Base-by-base conservation (phyloP, 805 yeast genomes). In the Yarrowia sp. region DNA sequence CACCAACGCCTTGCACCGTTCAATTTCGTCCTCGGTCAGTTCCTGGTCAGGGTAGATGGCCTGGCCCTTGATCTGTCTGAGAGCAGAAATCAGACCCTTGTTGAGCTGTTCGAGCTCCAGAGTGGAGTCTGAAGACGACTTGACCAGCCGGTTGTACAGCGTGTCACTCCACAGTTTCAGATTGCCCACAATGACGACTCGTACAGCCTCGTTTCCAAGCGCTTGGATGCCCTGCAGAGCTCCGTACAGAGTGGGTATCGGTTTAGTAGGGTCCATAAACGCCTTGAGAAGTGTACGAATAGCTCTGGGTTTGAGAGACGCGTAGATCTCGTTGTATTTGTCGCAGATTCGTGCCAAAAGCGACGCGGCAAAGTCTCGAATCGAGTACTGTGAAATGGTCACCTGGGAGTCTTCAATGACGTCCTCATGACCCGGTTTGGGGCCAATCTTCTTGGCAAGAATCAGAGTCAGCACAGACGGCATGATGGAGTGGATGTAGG, bases 401-500 rank as follows among this genome's bases (percentile, higher is more conserved):
- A 38, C 46, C 46, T 54, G 33, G 3, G 30, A 16, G 33, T 54
- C 61, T 14, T 38, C 61, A 24, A 41, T 32, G 6, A 16, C 14
- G 17, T 54, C 61, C 17, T 36, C 61, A 8, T 54, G 61, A n/a
- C 72, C 30, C 52, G 80, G 68, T 77, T 79, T 22, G 73, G 76
- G 51, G 3, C 98, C 98, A n/a, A 93, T 83, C 67, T 90, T 84
- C 71, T 92, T 92, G 1, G 98, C 98, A 58, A 95, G 81, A 48
- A 95, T 81, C 21, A 93, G 80, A 0, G 99, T 95, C 69, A 95
- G 80, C 35, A 95, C 87, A 67, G 97, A 90, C n/a, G 99, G 99
- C 90, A 95, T 91, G 70, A 95, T 79, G 0, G 97, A 93, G 77
- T 96, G 99, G 51, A 95, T 91, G 72, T 93, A 93, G 11, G 98